Percentiles rank a stretch among this genome's conserved stretches.
Evolutionary conservation across 805 yeast genomes (phyloP).

Genomic region (Starmera amethionina): DNA sequence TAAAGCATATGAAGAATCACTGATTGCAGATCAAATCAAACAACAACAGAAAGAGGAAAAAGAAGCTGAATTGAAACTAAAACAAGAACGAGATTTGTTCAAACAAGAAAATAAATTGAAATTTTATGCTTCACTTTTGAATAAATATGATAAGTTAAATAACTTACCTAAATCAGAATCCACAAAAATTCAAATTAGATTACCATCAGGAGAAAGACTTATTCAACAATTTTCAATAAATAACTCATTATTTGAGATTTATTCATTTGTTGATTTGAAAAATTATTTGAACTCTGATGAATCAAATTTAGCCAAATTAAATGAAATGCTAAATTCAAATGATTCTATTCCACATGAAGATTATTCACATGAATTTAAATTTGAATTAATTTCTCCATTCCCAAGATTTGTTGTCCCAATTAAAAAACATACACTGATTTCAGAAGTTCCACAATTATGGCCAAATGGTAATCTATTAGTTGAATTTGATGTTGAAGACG

Average conservation of each 20-base stretch:
- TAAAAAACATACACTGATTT: conserved; percentile 21
- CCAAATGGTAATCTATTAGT: conserved; percentile 65
- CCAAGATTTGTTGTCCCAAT: conserved; percentile 43
- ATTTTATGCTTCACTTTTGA: conserved; percentile 6
- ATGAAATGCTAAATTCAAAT: conserved; percentile 1
- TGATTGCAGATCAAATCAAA: conserved; percentile 46
- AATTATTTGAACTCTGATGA: conserved; percentile 14
- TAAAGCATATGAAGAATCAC: conserved; percentile 51
- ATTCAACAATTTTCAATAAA: conserved; percentile 32
- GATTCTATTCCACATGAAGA: conserved; percentile 7
- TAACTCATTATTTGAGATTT: conserved; percentile 36
- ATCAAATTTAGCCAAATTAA: conserved; percentile 4
- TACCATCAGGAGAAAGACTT: conserved; percentile 42
- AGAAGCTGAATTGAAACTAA: conserved; percentile 15
- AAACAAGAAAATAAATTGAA: conserved; percentile 4
- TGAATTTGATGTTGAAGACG: conserved; percentile 26
- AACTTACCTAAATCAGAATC: conserved; percentile 20
- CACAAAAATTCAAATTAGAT: conserved; percentile 41
- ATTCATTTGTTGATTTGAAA: conserved; percentile 37
- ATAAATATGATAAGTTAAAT: conserved; percentile 4
- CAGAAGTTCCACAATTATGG: conserved; percentile 39
- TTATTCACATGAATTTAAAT: conserved; percentile 36
- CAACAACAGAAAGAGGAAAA: conserved; percentile 31
- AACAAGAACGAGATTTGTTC: conserved; percentile 2
- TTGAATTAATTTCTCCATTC: conserved; percentile 51